Percentiles rank a stretch among this genome's conserved stretches.
Evolutionary conservation across 352 stramenopile species (phyloP).

Genomic region (Phytophthora parvispora): DNA sequence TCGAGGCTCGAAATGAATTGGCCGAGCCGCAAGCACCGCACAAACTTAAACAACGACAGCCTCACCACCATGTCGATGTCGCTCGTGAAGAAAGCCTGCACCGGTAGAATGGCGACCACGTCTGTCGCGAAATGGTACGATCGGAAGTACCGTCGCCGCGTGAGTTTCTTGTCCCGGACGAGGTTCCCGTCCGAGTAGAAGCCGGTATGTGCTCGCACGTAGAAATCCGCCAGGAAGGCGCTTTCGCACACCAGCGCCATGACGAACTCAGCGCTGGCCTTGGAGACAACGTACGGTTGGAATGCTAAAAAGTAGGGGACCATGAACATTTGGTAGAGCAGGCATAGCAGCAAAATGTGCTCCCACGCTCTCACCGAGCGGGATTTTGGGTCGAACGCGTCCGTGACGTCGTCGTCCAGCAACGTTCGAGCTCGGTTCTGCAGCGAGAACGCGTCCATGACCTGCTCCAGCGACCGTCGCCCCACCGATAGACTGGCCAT

Average conservation of each 20-base stretch:
- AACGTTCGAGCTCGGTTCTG: conserved; percentile 21
- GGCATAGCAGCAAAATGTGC: conserved; percentile 56
- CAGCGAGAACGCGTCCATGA: conserved; percentile 18
- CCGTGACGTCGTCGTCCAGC: conserved; percentile 37
- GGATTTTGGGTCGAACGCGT: conserved; percentile 65
- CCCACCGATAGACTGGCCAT: conserved; percentile 21
- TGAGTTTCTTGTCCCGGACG: conserved; percentile 51
- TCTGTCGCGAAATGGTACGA: conserved; percentile 63
- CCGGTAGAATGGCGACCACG: conserved; percentile 51
- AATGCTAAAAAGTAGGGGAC: conserved; percentile 70
- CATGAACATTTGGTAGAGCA: conserved; percentile 68
- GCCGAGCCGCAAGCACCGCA: conserved; percentile 50
- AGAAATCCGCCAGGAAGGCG: conserved; percentile 66
- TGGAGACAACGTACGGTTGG: conserved; percentile 16
- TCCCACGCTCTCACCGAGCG: conserved; percentile 58
- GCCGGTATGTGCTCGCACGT: conserved; percentile 63
- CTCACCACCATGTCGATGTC: conserved; percentile 29
- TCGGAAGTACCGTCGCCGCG: conserved; percentile 54
- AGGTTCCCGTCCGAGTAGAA: conserved; percentile 74
- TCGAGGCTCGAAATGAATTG: conserved; percentile 66
- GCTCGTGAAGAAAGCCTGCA: conserved; percentile 4
- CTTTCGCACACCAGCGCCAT: conserved; percentile 47
- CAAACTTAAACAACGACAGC: conserved; percentile 45
- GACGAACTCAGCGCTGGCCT: conserved; percentile 29
- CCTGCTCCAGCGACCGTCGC: conserved; percentile 21